Evolutionary conservation across 2,329 filamentous ascomycete species (phyloP).

Genomic region (Calonectria pseudoturangicola): DNA sequence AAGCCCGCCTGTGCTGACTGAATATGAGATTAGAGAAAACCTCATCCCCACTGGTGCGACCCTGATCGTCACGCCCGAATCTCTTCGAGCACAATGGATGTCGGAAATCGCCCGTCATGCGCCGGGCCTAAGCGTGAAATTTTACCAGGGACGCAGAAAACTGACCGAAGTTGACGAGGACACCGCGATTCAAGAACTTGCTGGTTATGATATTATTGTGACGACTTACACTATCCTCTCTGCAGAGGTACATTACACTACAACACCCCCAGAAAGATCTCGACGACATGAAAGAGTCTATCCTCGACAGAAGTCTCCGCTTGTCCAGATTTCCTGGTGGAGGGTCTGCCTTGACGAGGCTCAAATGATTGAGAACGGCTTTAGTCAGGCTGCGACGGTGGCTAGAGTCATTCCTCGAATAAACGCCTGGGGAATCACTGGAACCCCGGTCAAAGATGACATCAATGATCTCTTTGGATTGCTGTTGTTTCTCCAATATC

Average conservation of each 20-base stretch:
- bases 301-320: constrained; percentile 80
- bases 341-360: constrained; percentile 86
- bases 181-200: constrained; percentile 66
- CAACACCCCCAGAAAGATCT: constrained; percentile 80
- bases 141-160: constrained; percentile 72
- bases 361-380: constrained; percentile 94
- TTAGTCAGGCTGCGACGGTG: constrained; percentile 87
- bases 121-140: constrained; percentile 72
- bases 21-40: constrained; percentile 53
- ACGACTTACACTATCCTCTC: constrained; percentile 84
- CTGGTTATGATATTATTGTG: constrained; percentile 74
- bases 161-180: constrained; percentile 60
- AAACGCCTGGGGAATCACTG: constrained; percentile 94
- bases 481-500: constrained; percentile 85
- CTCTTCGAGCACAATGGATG: constrained; percentile 77
- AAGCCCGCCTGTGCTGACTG: constrained; percentile 60
- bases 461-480: constrained; percentile 87
- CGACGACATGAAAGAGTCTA: constrained; percentile 81
- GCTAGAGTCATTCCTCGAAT: constrained; percentile 86
- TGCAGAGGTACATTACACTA: constrained; percentile 85
- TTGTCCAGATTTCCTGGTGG: constrained; percentile 92
- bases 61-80: constrained; percentile 76
- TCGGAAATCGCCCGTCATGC: constrained; percentile 76
- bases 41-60: constrained; percentile 73
- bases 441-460: constrained; percentile 88